Evolutionary conservation across 176 grass and related monocot genomes (phyloP).

Genomic region (Phragmites australis): DNA sequence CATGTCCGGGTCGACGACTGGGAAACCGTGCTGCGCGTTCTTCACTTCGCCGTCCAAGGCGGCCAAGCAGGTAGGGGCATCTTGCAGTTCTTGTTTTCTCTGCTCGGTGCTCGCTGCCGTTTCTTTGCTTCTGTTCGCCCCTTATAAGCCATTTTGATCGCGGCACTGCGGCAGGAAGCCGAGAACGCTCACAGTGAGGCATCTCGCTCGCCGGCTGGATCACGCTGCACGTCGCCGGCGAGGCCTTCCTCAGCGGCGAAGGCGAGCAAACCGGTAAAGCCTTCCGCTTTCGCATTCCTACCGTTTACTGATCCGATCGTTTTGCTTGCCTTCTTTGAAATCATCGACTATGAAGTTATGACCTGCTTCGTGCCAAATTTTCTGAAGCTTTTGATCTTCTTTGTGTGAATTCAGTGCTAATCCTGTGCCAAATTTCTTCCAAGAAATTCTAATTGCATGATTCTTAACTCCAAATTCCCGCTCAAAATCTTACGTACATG

Average conservation of each 20-base stretch:
- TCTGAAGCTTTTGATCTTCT: background rate
- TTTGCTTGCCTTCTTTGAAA: background rate
- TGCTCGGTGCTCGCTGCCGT: background rate
- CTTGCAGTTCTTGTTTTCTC: slow-evolving; percentile 11
- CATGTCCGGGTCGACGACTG: background rate
- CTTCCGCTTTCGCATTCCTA: slow-evolving; percentile 7
- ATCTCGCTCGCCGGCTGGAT: slow-evolving; percentile 8
- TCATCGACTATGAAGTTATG: too few species aligned
- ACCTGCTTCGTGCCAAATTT: background rate
- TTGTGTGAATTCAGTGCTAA: background rate
- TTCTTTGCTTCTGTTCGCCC: background rate
- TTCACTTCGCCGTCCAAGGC: slow-evolving; percentile 26
- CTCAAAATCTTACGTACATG: background rate
- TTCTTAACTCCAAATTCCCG: background rate
- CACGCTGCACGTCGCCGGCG: slow-evolving; percentile 4
- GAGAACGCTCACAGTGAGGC: background rate
- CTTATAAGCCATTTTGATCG: background rate
- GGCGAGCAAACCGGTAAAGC: slow-evolving; percentile 17
- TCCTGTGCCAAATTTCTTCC: background rate
- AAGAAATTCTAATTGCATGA: background rate
- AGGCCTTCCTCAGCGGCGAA: slow-evolving; percentile 9
- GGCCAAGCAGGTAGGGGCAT: slow-evolving; percentile 5
- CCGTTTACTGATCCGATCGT: background rate
- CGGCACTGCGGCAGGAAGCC: slow-evolving; percentile 27
- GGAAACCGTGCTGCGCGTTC: slow-evolving; percentile 29